Conservation (phyloP, 2,329 filamentous ascomycete species). For the Pestalotiopsis sp. region DNA sequence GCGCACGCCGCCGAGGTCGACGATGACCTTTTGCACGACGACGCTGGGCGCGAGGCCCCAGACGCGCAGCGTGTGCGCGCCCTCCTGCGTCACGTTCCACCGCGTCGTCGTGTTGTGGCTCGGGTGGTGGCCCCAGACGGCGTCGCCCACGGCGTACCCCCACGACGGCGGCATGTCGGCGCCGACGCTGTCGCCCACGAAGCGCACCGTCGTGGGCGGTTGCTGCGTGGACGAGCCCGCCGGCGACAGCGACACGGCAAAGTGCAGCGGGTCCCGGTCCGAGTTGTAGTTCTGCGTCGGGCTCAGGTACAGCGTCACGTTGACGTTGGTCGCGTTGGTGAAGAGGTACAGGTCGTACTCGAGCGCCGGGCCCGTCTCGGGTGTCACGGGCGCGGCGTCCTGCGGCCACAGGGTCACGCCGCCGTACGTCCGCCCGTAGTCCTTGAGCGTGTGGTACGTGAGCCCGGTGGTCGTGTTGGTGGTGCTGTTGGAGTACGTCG, state of each 20-base stretch:
- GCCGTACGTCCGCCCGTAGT: slow-evolving; percentile 60
- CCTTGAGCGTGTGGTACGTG: slow-evolving; percentile 54
- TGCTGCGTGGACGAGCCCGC: slow-evolving; percentile 28
- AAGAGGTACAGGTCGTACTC: slow-evolving; percentile 67
- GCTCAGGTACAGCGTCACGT: slow-evolving; percentile 53
- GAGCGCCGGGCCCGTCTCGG: slow-evolving; percentile 54
- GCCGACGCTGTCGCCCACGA: slow-evolving; percentile 45
- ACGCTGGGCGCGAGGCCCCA: slow-evolving; percentile 56
- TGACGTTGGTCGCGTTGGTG: slow-evolving; percentile 46
- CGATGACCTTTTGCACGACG: slow-evolving; percentile 57
- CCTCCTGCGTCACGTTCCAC: slow-evolving; percentile 42
- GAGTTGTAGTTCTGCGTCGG: slow-evolving; percentile 57
- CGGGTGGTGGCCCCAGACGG: slow-evolving; percentile 45
- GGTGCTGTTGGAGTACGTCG: slow-evolving; percentile 41
- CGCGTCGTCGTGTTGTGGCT: slow-evolving; percentile 47
- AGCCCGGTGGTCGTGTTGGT: slow-evolving; percentile 32
- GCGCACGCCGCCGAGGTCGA: slow-evolving; percentile 57
- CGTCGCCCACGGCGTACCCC: slow-evolving; percentile 45
- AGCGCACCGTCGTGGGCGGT: slow-evolving; percentile 35
- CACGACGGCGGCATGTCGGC: slow-evolving; percentile 43
- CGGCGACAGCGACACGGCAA: slow-evolving; percentile 35
- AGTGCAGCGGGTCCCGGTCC: slow-evolving; percentile 45
- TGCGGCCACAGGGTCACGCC: slow-evolving; percentile 60
- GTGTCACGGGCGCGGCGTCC: slow-evolving; percentile 49
- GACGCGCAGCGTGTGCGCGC: slow-evolving; percentile 51